A percentile compares a stretch with the other conserved stretches of the same genome.
phyloP scores from a whole-genome alignment of 352 stramenopile species.

The Phytophthora chlamydospora region DNA sequence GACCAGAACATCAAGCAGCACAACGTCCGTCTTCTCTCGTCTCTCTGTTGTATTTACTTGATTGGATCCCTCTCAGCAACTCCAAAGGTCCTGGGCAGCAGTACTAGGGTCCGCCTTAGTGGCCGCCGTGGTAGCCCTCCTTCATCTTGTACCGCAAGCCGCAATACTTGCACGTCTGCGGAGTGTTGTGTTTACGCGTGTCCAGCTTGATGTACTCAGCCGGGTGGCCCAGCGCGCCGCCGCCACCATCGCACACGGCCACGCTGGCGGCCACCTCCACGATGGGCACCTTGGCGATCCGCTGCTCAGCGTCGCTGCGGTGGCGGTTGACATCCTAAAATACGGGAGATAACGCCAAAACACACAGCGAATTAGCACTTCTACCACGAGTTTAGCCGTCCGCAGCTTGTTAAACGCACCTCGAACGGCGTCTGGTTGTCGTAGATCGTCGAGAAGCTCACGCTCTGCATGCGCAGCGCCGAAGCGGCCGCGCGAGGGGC shows the following conservation, averaged over 20 bases:
- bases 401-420: conserved; percentile 28
- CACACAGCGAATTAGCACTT: not conserved
- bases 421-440: conserved; percentile 68
- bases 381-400: no score
- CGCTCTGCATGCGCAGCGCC: conserved; percentile 39
- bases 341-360: not conserved
- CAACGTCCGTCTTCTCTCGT: conserved; percentile 4
- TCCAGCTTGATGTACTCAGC: conserved; percentile 96
- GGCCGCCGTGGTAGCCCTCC: conserved; percentile 63
- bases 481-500: conserved; percentile 21
- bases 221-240: conserved; percentile 96
- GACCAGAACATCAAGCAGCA: not conserved
- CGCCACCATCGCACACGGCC: conserved; percentile 96
- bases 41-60: conserved; percentile 36
- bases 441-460: conserved; percentile 73
- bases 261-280: conserved; percentile 93
- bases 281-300: conserved; percentile 87
- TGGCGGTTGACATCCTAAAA: conserved; percentile 81
- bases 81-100: not conserved
- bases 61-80: conserved; percentile 9
- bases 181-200: conserved; percentile 73
- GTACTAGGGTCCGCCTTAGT: conserved; percentile 35
- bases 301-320: conserved; percentile 90
- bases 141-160: conserved; percentile 92
- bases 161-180: conserved; percentile 94